These are phyloP conservation scores for Cladosporium colombiae DNA, from an alignment of 2,329 filamentous ascomycete species.

Conservation along the genomic window DNA sequence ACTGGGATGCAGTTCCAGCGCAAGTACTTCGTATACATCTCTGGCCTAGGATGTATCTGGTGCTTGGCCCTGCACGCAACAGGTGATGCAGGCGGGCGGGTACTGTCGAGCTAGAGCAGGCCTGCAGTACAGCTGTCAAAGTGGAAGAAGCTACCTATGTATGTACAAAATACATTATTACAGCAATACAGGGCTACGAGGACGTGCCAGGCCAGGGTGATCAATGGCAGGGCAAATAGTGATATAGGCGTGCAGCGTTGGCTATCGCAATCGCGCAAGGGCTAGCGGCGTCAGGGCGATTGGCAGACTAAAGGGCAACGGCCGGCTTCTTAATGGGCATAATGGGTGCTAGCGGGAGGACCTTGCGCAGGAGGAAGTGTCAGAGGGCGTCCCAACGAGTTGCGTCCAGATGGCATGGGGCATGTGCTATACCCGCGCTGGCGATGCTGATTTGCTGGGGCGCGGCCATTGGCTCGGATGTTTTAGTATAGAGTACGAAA, in stretches of 20 bases:
- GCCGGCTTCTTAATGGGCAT: neutral
- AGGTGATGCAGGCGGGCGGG: slow-evolving; percentile 1
- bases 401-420: neutral
- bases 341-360: neutral
- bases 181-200: neutral
- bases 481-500: slow-evolving; percentile 1
- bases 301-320: neutral
- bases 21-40: slow-evolving; percentile 3
- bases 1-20: neutral
- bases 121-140: neutral
- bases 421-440: slow-evolving; percentile 6
- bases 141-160: neutral
- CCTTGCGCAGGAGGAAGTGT: neutral
- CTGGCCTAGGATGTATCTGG: slow-evolving; percentile 1
- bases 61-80: slow-evolving; percentile 16
- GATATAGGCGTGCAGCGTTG: slow-evolving; percentile 5
- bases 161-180: neutral
- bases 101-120: neutral
- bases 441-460: slow-evolving; percentile 3
- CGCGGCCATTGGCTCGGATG: slow-evolving; percentile 16
- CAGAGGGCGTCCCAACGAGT: slow-evolving; percentile 1
- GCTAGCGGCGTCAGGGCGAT: neutral
- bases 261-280: slow-evolving; percentile 14
- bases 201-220: neutral
- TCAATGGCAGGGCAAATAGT: neutral